A percentile compares a stretch with the other conserved stretches of the same genome.
phyloP scores from a whole-genome alignment of 2,329 filamentous ascomycete genomes.

The Mycocentrospora acerina region DNA sequence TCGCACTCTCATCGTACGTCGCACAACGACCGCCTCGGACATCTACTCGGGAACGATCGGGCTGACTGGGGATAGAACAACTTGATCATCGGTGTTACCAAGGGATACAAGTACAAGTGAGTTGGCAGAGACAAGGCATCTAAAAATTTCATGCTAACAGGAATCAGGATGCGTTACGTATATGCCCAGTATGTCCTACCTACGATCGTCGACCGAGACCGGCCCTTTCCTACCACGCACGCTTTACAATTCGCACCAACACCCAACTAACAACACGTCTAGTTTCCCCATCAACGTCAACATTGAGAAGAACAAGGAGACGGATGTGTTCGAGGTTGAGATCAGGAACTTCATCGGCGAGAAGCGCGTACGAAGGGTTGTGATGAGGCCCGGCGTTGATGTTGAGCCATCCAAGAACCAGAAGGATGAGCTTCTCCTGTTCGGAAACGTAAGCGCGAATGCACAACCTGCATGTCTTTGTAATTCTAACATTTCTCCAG shows the following conservation, averaged over 20 bases:
- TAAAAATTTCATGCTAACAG: slow-evolving; percentile 9
- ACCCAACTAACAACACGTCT: slow-evolving; percentile 13
- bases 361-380: slow-evolving; percentile 95
- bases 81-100: slow-evolving; percentile 96
- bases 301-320: slow-evolving; percentile 93
- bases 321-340: slow-evolving; percentile 86
- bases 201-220: not conserved
- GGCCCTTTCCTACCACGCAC: not conserved
- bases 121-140: not conserved
- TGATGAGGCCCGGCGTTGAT: slow-evolving; percentile 86
- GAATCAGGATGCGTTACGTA: slow-evolving; percentile 87
- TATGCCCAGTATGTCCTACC: slow-evolving; percentile 70
- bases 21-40: slow-evolving; percentile 4
- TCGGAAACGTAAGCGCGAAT: slow-evolving; percentile 65
- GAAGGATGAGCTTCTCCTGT: slow-evolving; percentile 96
- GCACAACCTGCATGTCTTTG: not conserved
- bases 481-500: slow-evolving; percentile 25
- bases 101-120: slow-evolving; percentile 96
- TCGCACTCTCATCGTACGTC: slow-evolving; percentile 76
- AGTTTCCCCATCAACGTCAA: slow-evolving; percentile 99
- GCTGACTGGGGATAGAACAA: slow-evolving; percentile 63
- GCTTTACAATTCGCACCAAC: not conserved
- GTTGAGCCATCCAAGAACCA: slow-evolving; percentile 86
- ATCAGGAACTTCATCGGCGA: slow-evolving; percentile 81
- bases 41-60: slow-evolving; percentile 4